A percentile compares a stretch with the other conserved stretches of the same genome.
phyloP scores from a whole-genome alignment of 148 eudicot genomes.

The Salicornia ramosissima region DNA sequence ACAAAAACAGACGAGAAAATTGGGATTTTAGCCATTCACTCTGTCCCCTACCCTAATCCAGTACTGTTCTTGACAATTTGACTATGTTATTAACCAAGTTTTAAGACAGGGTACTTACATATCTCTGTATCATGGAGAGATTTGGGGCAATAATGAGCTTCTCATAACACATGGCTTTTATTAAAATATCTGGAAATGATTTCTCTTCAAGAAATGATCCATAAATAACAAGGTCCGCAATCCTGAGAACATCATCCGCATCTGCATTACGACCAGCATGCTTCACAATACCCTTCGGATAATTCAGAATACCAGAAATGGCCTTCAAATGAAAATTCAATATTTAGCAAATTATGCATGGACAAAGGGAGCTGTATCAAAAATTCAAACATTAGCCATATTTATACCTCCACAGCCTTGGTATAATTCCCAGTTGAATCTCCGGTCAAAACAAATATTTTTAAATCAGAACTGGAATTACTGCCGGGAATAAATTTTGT shows the following conservation, averaged over 20 bases:
- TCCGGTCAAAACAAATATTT: slow-evolving; percentile 55
- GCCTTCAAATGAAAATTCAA: slow-evolving; percentile 42
- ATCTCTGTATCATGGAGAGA: slow-evolving; percentile 60
- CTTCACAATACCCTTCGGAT: slow-evolving; percentile 61
- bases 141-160: slow-evolving; percentile 82
- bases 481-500: slow-evolving; percentile 36
- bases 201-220: slow-evolving; percentile 84
- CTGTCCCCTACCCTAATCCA: no score
- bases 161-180: slow-evolving; percentile 73
- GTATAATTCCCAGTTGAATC: slow-evolving; percentile 70
- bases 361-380: neutral
- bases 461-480: slow-evolving; percentile 42
- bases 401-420: slow-evolving; percentile 66
- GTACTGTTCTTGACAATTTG: neutral
- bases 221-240: slow-evolving; percentile 64
- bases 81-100: neutral
- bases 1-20: neutral
- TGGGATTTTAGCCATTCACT: neutral
- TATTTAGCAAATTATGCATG: slow-evolving; percentile 1
- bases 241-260: slow-evolving; percentile 42
- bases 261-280: slow-evolving; percentile 52
- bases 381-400: neutral
- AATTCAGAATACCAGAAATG: slow-evolving; percentile 53
- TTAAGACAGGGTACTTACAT: slow-evolving; percentile 46
- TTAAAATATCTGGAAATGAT: slow-evolving; percentile 70